These are phyloP conservation scores for Triticum monococcum DNA, from an alignment of 176 grass and related monocot species.

Conservation along the genomic window DNA sequence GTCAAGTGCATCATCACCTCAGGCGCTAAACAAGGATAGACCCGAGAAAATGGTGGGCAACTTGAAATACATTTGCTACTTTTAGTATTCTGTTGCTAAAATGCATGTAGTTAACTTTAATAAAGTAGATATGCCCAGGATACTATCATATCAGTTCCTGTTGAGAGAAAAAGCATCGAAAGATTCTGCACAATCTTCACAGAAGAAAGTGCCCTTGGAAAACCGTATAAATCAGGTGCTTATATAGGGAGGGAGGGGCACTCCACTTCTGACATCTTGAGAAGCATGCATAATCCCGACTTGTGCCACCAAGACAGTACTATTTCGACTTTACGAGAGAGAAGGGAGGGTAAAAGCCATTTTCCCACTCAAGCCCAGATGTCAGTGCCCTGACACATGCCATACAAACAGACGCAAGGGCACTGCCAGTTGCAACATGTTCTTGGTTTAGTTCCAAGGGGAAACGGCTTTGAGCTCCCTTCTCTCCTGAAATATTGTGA, in stretches of 20 bases:
- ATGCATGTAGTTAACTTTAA: background rate
- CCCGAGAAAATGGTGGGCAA: slow-evolving; percentile 1
- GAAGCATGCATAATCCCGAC: background rate
- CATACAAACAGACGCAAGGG: background rate
- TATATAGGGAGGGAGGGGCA: background rate
- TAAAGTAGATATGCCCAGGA: background rate
- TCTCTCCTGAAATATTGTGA: background rate
- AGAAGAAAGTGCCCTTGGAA: slow-evolving; percentile 1
- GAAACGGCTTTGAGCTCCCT: background rate
- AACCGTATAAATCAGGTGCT: background rate
- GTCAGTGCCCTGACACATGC: background rate
- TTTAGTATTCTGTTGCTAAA: no score
- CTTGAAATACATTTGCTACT: background rate
- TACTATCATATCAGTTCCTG: background rate
- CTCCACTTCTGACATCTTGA: background rate
- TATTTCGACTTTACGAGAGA: background rate
- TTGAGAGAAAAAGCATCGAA: background rate
- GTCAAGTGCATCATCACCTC: background rate
- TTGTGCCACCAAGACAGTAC: background rate
- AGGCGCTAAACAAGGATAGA: background rate
- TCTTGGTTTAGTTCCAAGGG: background rate
- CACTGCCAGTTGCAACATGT: background rate
- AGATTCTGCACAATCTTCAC: background rate
- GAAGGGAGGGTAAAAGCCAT: background rate
- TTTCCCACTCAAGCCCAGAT: background rate